These are phyloP conservation scores for Sungouiella blattae DNA, from an alignment of 805 yeast genomes.

Conservation along the genomic window DNA sequence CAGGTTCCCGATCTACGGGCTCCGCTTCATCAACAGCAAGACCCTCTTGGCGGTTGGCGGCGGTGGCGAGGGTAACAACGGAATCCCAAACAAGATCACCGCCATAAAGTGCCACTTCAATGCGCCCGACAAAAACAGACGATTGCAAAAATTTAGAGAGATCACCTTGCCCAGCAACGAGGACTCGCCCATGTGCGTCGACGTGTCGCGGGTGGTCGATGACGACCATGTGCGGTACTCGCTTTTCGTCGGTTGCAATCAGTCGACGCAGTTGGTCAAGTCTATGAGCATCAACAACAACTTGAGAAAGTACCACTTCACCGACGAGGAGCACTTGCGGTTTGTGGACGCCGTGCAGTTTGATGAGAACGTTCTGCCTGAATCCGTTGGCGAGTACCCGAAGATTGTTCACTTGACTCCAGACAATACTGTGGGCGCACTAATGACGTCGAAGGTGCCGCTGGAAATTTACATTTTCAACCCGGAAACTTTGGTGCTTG, in stretches of 20 bases:
- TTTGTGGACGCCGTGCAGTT: conserved; percentile 60
- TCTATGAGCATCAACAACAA: conserved; percentile 64
- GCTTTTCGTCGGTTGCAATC: conserved; percentile 76
- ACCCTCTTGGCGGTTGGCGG: conserved; percentile 83
- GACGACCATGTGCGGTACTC: conserved; percentile 33
- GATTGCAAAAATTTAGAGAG: conserved; percentile 60
- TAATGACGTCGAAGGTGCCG: conserved; percentile 66
- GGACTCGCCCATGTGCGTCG: conserved; percentile 87
- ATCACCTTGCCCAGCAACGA: conserved; percentile 58
- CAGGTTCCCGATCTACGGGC: conserved; percentile 81
- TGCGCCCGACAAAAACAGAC: conserved; percentile 36
- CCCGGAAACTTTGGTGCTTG: conserved; percentile 49
- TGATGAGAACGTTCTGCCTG: conserved; percentile 38
- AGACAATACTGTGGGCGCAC: conserved; percentile 61
- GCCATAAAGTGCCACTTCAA: conserved; percentile 57
- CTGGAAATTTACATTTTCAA: conserved; percentile 61
- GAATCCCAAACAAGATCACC: conserved; percentile 79
- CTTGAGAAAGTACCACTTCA: conserved; percentile 61
- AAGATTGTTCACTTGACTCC: conserved; percentile 57
- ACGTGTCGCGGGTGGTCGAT: conserved; percentile 27
- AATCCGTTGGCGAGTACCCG: conserved; percentile 51
- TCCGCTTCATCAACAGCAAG: conserved; percentile 60
- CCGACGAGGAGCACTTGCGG: conserved; percentile 54
- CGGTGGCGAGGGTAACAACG: conserved; percentile 92
- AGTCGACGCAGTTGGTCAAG: conserved; percentile 51